Base-by-base conservation (phyloP, 1,284 basidiomycete genomes). In the Athelia psychrophila region DNA sequence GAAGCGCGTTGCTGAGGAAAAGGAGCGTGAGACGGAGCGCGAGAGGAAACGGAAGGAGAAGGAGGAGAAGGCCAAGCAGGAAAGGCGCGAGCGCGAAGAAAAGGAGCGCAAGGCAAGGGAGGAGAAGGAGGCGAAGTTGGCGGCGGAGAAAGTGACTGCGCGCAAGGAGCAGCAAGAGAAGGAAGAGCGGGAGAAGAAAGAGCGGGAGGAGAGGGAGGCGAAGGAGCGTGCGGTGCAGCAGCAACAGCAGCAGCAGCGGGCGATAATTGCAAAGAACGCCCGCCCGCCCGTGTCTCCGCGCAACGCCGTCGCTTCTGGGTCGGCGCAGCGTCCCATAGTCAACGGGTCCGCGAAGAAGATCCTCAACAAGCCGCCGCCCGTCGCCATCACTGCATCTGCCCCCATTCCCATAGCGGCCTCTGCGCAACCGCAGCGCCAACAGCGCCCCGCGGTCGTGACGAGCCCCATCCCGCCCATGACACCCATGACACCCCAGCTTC, bases 1-100 rank as follows among this genome's bases (percentile, higher is more conserved):
- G 50, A 86, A 84, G 63, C 83, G 83, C 48, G 75, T 86, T 57
- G 80, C 83, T 44, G 87, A 91, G 58, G 88, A 92, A 60, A 75
- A 76, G 59, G 80, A 80, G 54, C 74, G 78, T 8, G 77, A 81
- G 53, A 79, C 79, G 23, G 90, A 93, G 61, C 79, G 83, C 44
- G 84, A 86, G 54, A 76, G 79, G 19, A 72, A 77, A 58, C 79
- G 77, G 38, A 80, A 77, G 59, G 79, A 87, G 61, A 79, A 76
- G 58, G 85, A 88, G 60, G 88, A 91, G 62, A 84, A 74, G 60
- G 67, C 64, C 33, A 86, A 78, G 65, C 76, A 76, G 49, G 85
- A 90, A 60, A 74, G 80, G 48, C 78, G 78, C 49, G 88, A 88
- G 62, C 77, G 76, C 55, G 87, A 88, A 62, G 83, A 85, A 60